Percentiles rank a stretch among this genome's conserved stretches.
Evolutionary conservation across 2,329 filamentous ascomycete species (phyloP).

Genomic region (Colletotrichum sp.): DNA sequence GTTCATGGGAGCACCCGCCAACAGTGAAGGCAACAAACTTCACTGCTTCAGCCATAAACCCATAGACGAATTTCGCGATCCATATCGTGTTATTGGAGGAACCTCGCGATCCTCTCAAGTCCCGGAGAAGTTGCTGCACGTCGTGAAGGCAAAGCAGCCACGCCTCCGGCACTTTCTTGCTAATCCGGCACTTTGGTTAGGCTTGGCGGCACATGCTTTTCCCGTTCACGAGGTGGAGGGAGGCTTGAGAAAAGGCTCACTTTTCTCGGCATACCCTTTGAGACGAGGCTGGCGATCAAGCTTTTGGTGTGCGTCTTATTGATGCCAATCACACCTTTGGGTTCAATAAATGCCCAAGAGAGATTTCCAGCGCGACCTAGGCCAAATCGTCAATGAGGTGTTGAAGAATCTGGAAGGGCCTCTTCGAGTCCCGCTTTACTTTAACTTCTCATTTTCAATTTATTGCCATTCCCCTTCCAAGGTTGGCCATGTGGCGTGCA

Average conservation of each 20-base stretch:
- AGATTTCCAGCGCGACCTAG: not conserved
- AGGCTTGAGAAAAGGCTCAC: not conserved
- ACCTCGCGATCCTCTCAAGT: not conserved
- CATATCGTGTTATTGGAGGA: not conserved
- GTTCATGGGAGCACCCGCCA: not conserved
- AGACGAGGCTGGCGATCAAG: not conserved
- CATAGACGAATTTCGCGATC: accelerated
- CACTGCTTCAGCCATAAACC: not conserved
- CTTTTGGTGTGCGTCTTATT: not conserved
- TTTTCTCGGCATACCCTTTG: accelerated
- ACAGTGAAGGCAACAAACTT: not conserved
- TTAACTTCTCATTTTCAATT: not conserved
- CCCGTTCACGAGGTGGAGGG: not conserved
- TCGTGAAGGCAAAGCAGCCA: not conserved
- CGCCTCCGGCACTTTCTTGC: not conserved
- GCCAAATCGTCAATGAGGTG: not conserved
- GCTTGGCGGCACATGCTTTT: not conserved
- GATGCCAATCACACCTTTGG: not conserved
- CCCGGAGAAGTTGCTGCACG: not conserved
- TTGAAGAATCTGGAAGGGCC: not conserved
- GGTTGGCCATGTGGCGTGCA: not conserved
- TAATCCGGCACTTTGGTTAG: not conserved
- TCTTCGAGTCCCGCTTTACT: not conserved
- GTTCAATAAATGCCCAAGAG: not conserved
- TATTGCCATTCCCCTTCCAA: not conserved